Conservation (phyloP, 202 grass and related monocot genomes). For the Eragrostis tef region DNA sequence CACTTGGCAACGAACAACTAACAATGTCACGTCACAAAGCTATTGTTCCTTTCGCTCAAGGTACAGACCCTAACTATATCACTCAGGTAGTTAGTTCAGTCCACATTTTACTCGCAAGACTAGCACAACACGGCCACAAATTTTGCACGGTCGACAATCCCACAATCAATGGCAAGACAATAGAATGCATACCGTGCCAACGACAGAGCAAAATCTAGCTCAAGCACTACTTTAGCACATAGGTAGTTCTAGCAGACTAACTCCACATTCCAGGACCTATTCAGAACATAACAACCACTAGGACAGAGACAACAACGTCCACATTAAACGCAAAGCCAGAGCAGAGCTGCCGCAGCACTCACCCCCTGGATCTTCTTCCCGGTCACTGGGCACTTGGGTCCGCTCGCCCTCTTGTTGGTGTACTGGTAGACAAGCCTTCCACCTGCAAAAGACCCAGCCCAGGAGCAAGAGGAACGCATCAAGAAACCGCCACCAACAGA, state of each 20-base stretch:
- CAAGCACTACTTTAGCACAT: neutral
- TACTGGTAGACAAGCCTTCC: slow-evolving; percentile 81
- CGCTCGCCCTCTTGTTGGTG: slow-evolving; percentile 73
- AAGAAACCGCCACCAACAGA: neutral
- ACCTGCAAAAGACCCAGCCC: slow-evolving; percentile 40
- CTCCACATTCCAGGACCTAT: neutral
- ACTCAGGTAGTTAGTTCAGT: neutral
- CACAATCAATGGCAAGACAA: neutral
- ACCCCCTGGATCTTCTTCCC: slow-evolving; percentile 87
- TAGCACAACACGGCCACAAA: slow-evolving; percentile 1
- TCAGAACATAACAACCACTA: neutral
- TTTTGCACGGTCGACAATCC: no score
- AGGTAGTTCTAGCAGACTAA: neutral
- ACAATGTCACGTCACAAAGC: no score
- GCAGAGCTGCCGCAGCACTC: slow-evolving; percentile 33
- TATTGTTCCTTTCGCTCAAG: no score
- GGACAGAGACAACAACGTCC: neutral
- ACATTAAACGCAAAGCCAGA: neutral
- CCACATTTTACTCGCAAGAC: neutral
- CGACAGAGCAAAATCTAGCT: neutral
- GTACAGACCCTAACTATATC: neutral
- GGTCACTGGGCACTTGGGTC: slow-evolving; percentile 76
- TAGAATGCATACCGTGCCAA: neutral
- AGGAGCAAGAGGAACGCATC: neutral
- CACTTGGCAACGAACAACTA: neutral